Evolutionary conservation across 805 yeast species (phyloP).

Genomic region (Saccharomyces eubayanus): DNA sequence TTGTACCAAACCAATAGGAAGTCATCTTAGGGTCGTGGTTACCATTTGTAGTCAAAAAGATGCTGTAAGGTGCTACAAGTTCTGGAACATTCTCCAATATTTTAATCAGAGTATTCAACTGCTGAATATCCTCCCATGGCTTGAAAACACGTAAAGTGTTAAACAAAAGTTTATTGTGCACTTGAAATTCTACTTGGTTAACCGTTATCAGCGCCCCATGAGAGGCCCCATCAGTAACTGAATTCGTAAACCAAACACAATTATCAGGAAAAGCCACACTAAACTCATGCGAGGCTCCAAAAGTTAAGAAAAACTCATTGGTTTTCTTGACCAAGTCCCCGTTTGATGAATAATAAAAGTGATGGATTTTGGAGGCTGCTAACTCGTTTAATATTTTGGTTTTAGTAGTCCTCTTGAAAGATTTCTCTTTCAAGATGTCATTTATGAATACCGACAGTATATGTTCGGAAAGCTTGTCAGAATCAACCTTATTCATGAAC

Average conservation of each 20-base stretch:
- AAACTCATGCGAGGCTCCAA: conserved; percentile 41
- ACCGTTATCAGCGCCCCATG: conserved; percentile 40
- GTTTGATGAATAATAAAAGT: conserved; percentile 38
- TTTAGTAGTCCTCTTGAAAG: conserved; percentile 60
- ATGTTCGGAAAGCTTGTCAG: conserved; percentile 32
- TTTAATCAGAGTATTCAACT: conserved; percentile 44
- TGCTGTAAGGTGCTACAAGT: conserved; percentile 61
- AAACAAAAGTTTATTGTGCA: conserved; percentile 61
- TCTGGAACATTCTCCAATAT: conserved; percentile 56
- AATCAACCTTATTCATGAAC: conserved; percentile 47
- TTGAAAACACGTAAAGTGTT: conserved; percentile 56
- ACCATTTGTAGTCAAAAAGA: conserved; percentile 53
- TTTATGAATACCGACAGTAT: conserved; percentile 43
- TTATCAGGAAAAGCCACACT: conserved; percentile 43
- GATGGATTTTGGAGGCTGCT: conserved; percentile 50
- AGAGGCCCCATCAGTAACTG: conserved; percentile 13
- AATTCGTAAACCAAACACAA: conserved; percentile 41
- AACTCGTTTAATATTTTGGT: conserved; percentile 72
- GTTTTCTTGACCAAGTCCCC: conserved; percentile 33
- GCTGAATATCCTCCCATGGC: conserved; percentile 72
- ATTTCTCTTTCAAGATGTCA: conserved; percentile 48
- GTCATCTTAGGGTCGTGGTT: conserved; percentile 71
- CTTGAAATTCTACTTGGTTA: conserved; percentile 45
- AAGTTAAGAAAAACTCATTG: conserved; percentile 39
- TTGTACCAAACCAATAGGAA: conserved; percentile 76